Conservation (phyloP, 495 filamentous ascomycete genomes). For the Chaetomium tenue region DNA sequence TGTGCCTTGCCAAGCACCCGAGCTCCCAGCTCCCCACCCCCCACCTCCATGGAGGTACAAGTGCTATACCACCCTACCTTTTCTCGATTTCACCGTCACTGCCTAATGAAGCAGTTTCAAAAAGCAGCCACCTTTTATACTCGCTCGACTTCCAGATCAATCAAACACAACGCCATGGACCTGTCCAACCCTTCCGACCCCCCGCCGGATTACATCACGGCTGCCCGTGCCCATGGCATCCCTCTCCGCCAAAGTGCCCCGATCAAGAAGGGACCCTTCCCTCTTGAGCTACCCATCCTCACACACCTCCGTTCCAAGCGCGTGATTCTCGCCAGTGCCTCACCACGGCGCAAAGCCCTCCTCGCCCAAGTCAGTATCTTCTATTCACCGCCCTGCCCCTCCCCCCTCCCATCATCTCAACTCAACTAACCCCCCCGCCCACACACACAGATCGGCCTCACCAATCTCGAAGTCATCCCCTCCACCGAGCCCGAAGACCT, state of each 20-base stretch:
- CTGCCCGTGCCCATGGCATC: slow-evolving; percentile 42
- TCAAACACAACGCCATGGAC: slow-evolving; percentile 42
- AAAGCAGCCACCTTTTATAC: not conserved
- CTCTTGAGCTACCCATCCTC: slow-evolving; percentile 76
- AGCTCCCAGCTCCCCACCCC: not conserved
- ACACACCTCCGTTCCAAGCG: slow-evolving; percentile 67
- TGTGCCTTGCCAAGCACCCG: slow-evolving; percentile 4
- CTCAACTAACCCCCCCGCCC: not conserved
- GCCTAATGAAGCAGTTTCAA: not conserved
- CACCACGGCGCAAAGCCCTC: slow-evolving; percentile 78
- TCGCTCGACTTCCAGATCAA: not conserved
- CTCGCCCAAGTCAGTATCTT: slow-evolving; percentile 54
- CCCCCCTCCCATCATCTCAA: not conserved
- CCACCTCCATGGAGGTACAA: not conserved
- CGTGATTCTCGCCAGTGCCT: slow-evolving; percentile 83
- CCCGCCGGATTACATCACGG: slow-evolving; percentile 46
- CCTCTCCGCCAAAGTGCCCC: slow-evolving; percentile 37
- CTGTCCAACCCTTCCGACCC: slow-evolving; percentile 40
- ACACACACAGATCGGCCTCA: slow-evolving; percentile 59
- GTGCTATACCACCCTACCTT: no score
- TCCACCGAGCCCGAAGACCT: slow-evolving; percentile 79
- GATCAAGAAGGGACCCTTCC: slow-evolving; percentile 45
- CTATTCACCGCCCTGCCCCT: slow-evolving; percentile 8
- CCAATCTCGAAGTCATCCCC: slow-evolving; percentile 75
- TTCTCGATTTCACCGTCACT: not conserved